phyloP scores from a whole-genome alignment of 2,329 filamentous ascomycete genomes.

The Trichoderma sp. region DNA sequence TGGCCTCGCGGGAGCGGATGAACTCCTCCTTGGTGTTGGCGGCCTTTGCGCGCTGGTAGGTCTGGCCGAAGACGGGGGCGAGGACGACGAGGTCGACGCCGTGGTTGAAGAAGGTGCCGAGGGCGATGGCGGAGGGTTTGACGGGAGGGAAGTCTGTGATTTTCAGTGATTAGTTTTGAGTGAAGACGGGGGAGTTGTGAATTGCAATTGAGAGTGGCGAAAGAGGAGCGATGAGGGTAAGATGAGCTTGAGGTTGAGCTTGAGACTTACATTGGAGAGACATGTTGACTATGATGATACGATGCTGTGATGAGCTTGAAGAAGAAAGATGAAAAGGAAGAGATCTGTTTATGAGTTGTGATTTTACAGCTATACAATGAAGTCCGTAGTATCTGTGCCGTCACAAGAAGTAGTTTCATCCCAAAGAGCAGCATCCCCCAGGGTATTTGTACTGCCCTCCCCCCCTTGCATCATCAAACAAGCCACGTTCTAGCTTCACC shows the following conservation, averaged over 20 bases:
- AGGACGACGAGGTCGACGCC: conserved; percentile 84
- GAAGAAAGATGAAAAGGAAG: not conserved
- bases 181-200: not conserved
- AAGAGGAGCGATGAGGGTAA: not conserved
- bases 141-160: conserved; percentile 63
- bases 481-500: not conserved
- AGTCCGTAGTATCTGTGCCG: not conserved
- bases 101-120: conserved; percentile 96
- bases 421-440: not conserved
- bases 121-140: conserved; percentile 95
- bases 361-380: not conserved
- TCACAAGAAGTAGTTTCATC: not conserved
- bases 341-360: not conserved
- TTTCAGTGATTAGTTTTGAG: not conserved
- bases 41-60: conserved; percentile 86
- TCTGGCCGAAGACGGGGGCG: conserved; percentile 86
- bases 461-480: not conserved
- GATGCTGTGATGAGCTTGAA: not conserved
- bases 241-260: conserved; percentile 11
- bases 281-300: conserved; percentile 40
- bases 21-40: conserved; percentile 97
- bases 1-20: conserved; percentile 86
- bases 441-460: conserved; percentile 21
- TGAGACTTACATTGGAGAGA: conserved; percentile 56
- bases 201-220: not conserved